phyloP scores from a whole-genome alignment of 1,139 yeast genomes.

The Meyerozyma sp. region DNA sequence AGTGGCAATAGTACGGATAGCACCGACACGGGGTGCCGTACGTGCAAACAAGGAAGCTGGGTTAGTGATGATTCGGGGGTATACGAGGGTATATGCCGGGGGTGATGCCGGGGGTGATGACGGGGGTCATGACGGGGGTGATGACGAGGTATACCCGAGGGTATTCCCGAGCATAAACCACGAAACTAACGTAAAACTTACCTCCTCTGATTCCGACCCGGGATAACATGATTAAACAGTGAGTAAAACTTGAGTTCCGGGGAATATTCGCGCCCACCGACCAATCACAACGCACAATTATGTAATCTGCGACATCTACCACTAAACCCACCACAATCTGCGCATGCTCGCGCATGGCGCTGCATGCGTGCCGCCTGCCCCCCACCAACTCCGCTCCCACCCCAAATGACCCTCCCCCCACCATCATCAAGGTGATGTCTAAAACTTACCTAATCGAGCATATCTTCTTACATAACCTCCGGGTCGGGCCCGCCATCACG shows the following conservation, averaged over 20 bases:
- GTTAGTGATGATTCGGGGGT: background rate
- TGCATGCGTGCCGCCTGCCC: too few species aligned
- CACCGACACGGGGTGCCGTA: background rate
- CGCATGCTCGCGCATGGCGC: too few species aligned
- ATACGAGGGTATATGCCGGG: background rate
- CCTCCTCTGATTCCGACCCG: constrained; percentile 1
- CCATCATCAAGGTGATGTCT: too few species aligned
- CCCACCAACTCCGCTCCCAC: too few species aligned
- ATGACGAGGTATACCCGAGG: background rate
- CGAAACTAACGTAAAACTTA: background rate
- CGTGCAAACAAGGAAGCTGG: background rate
- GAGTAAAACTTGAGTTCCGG: background rate
- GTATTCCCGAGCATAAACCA: too few species aligned
- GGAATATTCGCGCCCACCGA: background rate
- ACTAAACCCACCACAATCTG: too few species aligned
- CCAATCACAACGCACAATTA: background rate
- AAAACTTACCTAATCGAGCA: too few species aligned
- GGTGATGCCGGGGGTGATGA: background rate
- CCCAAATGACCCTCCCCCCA: too few species aligned
- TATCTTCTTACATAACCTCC: background rate
- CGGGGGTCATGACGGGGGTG: background rate
- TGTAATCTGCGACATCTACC: background rate
- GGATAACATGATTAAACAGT: background rate
- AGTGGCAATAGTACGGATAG: constrained; percentile 41
- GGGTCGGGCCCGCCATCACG: background rate